A percentile compares a stretch with the other conserved stretches of the same genome.
phyloP scores from a whole-genome alignment of 306 rosid genomes.

The Amphicarpaea edgeworthii region DNA sequence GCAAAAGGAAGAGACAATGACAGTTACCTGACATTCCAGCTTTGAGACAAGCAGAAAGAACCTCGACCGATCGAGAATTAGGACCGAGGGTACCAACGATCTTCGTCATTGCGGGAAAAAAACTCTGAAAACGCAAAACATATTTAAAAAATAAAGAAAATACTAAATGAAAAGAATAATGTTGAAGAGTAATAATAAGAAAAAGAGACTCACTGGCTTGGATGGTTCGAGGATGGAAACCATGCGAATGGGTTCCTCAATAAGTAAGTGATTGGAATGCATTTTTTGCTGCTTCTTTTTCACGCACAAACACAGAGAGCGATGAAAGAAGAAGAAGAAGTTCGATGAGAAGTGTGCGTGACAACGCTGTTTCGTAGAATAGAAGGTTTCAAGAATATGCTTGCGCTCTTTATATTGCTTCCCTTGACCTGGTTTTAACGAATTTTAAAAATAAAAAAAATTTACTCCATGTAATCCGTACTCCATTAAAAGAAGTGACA shows the following conservation, averaged over 20 bases:
- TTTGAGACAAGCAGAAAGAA: constrained; percentile 75
- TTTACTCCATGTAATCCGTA: too few relatives aligned
- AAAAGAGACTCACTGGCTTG: constrained; percentile 60
- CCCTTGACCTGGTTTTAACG: too few relatives aligned
- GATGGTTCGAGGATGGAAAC: constrained; percentile 92
- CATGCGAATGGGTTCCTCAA: constrained; percentile 97
- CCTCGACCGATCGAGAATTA: constrained; percentile 80
- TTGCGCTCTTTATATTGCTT: too few relatives aligned
- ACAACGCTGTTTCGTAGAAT: background rate
- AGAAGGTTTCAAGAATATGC: constrained; percentile 38
- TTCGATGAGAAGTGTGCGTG: background rate
- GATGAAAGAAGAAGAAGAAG: background rate
- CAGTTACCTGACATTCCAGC: constrained; percentile 96
- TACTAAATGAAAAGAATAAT: background rate
- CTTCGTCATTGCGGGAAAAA: constrained; percentile 97
- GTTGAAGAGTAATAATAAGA: background rate
- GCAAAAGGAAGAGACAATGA: background rate
- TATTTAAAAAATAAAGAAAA: background rate
- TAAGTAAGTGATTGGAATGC: constrained; percentile 92
- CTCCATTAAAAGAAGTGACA: background rate
- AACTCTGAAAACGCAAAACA: constrained; percentile 59
- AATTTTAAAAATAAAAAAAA: too few relatives aligned
- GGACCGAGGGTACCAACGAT: constrained; percentile 98
- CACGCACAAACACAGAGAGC: constrained; percentile 28
- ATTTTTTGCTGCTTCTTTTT: constrained; percentile 46